Base-by-base conservation (phyloP, 2,329 filamentous ascomycete species). In the Rugonectria rugulosa region DNA sequence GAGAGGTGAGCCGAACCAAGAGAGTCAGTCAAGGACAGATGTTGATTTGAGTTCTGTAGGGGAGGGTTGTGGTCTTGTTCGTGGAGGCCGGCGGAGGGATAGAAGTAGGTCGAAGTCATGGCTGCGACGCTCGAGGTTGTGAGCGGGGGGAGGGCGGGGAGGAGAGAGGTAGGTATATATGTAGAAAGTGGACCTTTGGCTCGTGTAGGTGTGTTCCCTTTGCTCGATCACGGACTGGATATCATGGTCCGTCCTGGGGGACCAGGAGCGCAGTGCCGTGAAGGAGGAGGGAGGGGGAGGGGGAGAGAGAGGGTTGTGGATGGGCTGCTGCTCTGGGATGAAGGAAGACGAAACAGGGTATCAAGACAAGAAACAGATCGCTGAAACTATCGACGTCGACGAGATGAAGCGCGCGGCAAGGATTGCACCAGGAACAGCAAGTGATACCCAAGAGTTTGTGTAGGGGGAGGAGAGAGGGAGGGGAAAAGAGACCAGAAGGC, bases 51-150 rank as follows among this genome's bases (percentile, higher is more conserved):
- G 59, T 56, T 56, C 47, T 59, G 71, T 55, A 62, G 64, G 68
- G 68, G 68, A 69, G 69, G 72, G 47, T 56, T 59, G 38, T 62
- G 65, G 52, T 70, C 61, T 43, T 67, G 63, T 64, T 76, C 72
- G 63, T 74, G 68, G 63, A 77, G 71, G 63, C 72, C 75, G 54
- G 73, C 69, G 58, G 74, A 73, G 59, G 73, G 72, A 61, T 76
- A 68, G 56, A 74, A 75, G 66, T 75, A 78, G 63, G 73, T 72
- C 44, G 75, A 78, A 72, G 77, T 73, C 78, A 81, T 80, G 67
- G 64, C 68, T 68, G 66, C 63, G 61, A 42, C 47, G 56, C 34
- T 48, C 48, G 44, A 44, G 54, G 36, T 40, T 44, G 31, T 21
- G 60, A 56, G 61, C 61, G 64, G 61, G 59, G 60, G 52, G 20